Evolutionary conservation across 805 yeast species (phyloP), one percentile per base, ranked within the genome.

Genomic region (Naumovozyma castellii): DNA sequence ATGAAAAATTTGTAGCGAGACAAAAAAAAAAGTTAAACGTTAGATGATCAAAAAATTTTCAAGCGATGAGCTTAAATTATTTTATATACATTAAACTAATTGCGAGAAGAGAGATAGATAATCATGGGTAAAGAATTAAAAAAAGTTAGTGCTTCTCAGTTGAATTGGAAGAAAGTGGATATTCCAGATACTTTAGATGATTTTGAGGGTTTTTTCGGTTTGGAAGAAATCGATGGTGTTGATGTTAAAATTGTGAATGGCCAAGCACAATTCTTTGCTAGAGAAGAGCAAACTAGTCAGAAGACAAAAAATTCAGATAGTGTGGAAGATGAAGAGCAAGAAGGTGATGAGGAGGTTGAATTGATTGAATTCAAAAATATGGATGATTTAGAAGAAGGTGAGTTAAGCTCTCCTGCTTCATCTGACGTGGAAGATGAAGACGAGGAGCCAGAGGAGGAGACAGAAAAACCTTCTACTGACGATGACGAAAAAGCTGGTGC

Each of bases 201-300:
- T 59, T 84, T 82, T 54, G 88, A 84, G 48, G 96, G 96, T 0
- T 81, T 88, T 51, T 86, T 79, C 57, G 98, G 97, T 0, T 65
- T 92, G 28, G 98, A 90, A 59, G 97, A 90, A 57, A 71, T 92
- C 37, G 96, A 86, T 42, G 97, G 96, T 34, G 97, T 90, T 27
- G 88, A 73, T 52, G 88, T 90, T 5, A 76, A 83, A 43, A 69
- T 78, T 40, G 74, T 76, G 2, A 67, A 84, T 45, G 95, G 95
- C 12, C 64, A 68, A 37, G 78, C 81, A 0, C 73, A 73, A 39
- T 51, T 46, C 20, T 82, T 80, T 51, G 54, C 69, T 36, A 45
- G 48, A 37, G 43, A 48, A 37, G 39, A 43, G 40, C 49, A 42
- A 49, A 49, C 17, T 52, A 48, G 40, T 10, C 29, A 35, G 5